Percentiles rank a stretch among this genome's conserved stretches.
phyloP scores from a whole-genome alignment of 768 basidiomycete species.

The Leccinum rimulosum region DNA sequence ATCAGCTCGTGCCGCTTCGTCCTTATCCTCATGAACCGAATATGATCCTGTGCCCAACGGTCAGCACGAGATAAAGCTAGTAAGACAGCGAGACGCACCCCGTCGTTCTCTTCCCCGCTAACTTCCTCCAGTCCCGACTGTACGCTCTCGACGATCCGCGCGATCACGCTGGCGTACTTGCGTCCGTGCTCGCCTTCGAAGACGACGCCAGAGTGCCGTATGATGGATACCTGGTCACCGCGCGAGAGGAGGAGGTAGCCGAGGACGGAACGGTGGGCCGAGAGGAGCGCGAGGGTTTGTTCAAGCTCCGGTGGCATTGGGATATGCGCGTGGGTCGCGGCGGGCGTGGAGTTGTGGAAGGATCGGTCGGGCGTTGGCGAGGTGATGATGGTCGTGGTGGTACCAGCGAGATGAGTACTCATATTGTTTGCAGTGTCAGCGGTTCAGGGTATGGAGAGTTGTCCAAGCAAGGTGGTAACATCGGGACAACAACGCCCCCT shows the following conservation, averaged over 20 bases:
- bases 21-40: slow-evolving; percentile 86
- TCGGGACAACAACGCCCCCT: no score
- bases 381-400: background rate
- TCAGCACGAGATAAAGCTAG: background rate
- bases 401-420: background rate
- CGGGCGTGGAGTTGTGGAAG: slow-evolving; percentile 9
- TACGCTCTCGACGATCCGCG: slow-evolving; percentile 74
- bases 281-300: slow-evolving; percentile 70
- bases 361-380: slow-evolving; percentile 5
- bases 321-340: slow-evolving; percentile 14
- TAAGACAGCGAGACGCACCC: slow-evolving; percentile 40
- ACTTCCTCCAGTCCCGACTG: slow-evolving; percentile 78
- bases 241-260: slow-evolving; percentile 85
- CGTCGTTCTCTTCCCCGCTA: slow-evolving; percentile 57
- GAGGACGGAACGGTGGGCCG: slow-evolving; percentile 79
- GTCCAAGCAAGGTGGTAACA: no score
- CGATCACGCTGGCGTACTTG: slow-evolving; percentile 71
- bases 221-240: slow-evolving; percentile 69
- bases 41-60: slow-evolving; percentile 65
- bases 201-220: slow-evolving; percentile 79
- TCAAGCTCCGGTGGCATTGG: slow-evolving; percentile 77
- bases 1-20: slow-evolving; percentile 91
- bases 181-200: slow-evolving; percentile 83
- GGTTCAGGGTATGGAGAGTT: no score
- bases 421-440: background rate